Evolutionary conservation across 768 basidiomycete species (phyloP).

Genomic region (Fomitopsis pulvina): DNA sequence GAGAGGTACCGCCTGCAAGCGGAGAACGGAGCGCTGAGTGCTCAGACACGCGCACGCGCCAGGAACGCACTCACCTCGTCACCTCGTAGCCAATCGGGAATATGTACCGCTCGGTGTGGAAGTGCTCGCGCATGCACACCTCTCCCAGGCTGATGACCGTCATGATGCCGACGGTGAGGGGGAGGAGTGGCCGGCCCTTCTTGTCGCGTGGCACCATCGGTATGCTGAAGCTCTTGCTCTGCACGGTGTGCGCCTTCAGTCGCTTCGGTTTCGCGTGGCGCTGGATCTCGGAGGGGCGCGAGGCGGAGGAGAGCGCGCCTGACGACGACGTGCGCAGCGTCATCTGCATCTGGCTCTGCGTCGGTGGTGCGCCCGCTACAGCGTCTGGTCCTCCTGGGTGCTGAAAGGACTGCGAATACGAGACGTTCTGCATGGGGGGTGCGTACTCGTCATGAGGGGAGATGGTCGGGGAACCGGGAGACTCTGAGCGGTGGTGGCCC

Average conservation of each 20-base stretch:
- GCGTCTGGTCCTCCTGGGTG: slow-evolving; percentile 14
- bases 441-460: slow-evolving; percentile 29
- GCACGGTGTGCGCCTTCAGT: slow-evolving; percentile 75
- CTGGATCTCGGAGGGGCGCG: slow-evolving; percentile 24
- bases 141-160: slow-evolving; percentile 69
- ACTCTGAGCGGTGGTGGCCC: slow-evolving; percentile 14
- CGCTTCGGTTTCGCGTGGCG: slow-evolving; percentile 67
- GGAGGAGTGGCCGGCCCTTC: slow-evolving; percentile 62
- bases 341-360: slow-evolving; percentile 26
- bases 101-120: slow-evolving; percentile 84
- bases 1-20: slow-evolving; percentile 65
- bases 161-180: slow-evolving; percentile 84
- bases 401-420: slow-evolving; percentile 13
- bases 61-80: slow-evolving; percentile 44
- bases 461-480: slow-evolving; percentile 25
- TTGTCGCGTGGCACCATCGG: slow-evolving; percentile 76
- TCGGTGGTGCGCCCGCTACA: slow-evolving; percentile 10
- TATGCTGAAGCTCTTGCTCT: slow-evolving; percentile 69
- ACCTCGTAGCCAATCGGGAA: slow-evolving; percentile 86
- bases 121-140: slow-evolving; percentile 78
- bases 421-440: slow-evolving; percentile 14
- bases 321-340: slow-evolving; percentile 24
- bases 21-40: slow-evolving; percentile 5
- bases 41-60: slow-evolving; percentile 2
- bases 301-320: slow-evolving; percentile 27